phyloP scores from a whole-genome alignment of 768 basidiomycete genomes.

The Amanita muscaria region DNA sequence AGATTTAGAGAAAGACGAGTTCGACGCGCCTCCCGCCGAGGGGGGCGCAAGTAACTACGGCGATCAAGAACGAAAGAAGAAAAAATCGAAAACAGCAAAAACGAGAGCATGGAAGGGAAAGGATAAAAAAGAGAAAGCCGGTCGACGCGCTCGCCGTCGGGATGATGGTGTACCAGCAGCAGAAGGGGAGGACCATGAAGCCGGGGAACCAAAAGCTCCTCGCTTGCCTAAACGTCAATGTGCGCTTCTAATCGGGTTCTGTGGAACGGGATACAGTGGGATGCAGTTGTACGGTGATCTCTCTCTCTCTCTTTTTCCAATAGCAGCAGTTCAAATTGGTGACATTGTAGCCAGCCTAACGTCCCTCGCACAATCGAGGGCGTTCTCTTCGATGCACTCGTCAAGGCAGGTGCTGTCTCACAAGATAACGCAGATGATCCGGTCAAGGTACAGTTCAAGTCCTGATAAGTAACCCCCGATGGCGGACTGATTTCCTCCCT shows the following conservation, averaged over 20 bases:
- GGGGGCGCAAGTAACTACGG: not conserved
- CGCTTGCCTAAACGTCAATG: conserved; percentile 79
- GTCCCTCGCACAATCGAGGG: conserved; percentile 79
- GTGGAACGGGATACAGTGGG: conserved; percentile 85
- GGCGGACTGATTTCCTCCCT: too few species aligned
- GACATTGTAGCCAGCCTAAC: conserved; percentile 51
- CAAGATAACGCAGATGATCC: conserved; percentile 89
- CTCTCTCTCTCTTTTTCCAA: too few species aligned
- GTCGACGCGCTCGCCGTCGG: conserved; percentile 36
- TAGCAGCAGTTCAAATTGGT: not conserved
- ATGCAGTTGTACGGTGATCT: conserved; percentile 97
- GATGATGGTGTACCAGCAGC: conserved; percentile 26
- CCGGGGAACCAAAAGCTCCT: conserved; percentile 33
- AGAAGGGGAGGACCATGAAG: conserved; percentile 17
- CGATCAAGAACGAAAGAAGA: not conserved
- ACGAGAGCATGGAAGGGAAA: conserved; percentile 16
- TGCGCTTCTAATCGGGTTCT: conserved; percentile 82
- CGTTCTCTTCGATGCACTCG: conserved; percentile 77
- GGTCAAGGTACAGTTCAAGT: conserved; percentile 49
- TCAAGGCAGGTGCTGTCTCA: conserved; percentile 88
- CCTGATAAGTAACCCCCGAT: too few species aligned
- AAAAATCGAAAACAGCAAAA: too few species aligned
- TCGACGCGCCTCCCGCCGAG: not conserved
- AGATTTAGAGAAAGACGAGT: not conserved
- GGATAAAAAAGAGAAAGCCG: conserved; percentile 20